A percentile compares a stretch with the other conserved stretches of the same genome.
Evolutionary conservation across 2,329 filamentous ascomycete species (phyloP).

Genomic region (Sporothrix schenckii): DNA sequence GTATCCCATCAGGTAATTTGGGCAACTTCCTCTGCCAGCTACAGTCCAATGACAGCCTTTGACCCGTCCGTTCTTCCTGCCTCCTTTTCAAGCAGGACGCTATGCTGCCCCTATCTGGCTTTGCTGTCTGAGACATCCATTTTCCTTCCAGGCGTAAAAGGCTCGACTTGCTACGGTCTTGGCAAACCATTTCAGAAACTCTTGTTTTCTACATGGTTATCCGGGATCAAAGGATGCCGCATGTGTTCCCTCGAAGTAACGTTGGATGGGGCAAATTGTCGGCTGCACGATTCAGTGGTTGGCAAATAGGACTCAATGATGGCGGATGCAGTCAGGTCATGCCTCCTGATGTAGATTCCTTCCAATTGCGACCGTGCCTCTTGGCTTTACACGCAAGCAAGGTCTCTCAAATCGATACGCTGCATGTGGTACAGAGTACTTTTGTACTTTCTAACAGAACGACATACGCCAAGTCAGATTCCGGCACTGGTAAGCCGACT

Average conservation of each 20-base stretch:
- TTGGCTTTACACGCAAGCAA: not conserved
- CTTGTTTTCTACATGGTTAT: not conserved
- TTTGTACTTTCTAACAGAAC: not conserved
- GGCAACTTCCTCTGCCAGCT: not conserved
- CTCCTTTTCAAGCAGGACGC: conserved; percentile 1
- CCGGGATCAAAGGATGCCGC: not conserved
- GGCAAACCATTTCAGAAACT: not conserved
- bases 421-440: too few species aligned
- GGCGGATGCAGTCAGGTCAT: conserved; percentile 11
- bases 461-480: not conserved
- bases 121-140: conserved; percentile 4
- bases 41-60: not conserved
- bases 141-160: not conserved
- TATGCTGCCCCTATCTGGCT: conserved; percentile 10
- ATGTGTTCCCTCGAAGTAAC: conserved; percentile 6
- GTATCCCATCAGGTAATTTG: not conserved
- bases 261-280: conserved; percentile 17
- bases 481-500: not conserved
- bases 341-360: not conserved
- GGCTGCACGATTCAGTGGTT: not conserved
- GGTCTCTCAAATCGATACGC: not conserved
- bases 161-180: conserved; percentile 13
- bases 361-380: not conserved
- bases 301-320: not conserved
- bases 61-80: not conserved